These are phyloP conservation scores for Fusarium austroafricanum DNA, from an alignment of 2,329 filamentous ascomycete species.

Conservation along the genomic window DNA sequence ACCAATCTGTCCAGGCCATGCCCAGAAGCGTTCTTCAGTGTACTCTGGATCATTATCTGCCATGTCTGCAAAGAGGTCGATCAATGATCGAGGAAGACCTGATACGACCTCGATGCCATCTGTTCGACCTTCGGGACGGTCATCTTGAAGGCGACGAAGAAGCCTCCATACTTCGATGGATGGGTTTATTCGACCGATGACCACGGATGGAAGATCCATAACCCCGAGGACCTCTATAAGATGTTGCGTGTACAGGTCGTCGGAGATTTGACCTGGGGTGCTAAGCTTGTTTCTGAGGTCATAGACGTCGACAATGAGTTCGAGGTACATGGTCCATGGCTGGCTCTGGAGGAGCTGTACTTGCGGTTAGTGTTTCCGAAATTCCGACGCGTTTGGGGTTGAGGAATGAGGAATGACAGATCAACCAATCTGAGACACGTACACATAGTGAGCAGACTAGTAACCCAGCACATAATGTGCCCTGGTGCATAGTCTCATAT, in stretches of 20 bases:
- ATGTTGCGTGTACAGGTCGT: conserved; percentile 30
- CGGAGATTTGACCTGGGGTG: conserved; percentile 11
- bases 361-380: not conserved
- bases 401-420: not conserved
- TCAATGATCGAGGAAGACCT: conserved; percentile 34
- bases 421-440: conserved; percentile 2
- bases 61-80: conserved; percentile 37
- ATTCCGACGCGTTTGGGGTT: not conserved
- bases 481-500: conserved; percentile 33
- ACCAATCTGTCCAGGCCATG: conserved; percentile 38
- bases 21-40: conserved; percentile 36
- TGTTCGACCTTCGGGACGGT: conserved; percentile 11
- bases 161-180: conserved; percentile 42
- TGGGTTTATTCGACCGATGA: conserved; percentile 27
- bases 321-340: conserved; percentile 41
- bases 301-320: conserved; percentile 41
- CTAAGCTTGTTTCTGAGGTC: conserved; percentile 25
- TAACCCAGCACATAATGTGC: conserved; percentile 39
- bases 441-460: conserved; percentile 41
- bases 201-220: conserved; percentile 40
- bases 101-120: conserved; percentile 35
- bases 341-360: conserved; percentile 39
- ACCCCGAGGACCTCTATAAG: conserved; percentile 39
- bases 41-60: conserved; percentile 38
- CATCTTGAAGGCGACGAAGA: conserved; percentile 33